Conservation (phyloP, 2,329 filamentous ascomycete genomes). For the Trichothecium roseum region DNA sequence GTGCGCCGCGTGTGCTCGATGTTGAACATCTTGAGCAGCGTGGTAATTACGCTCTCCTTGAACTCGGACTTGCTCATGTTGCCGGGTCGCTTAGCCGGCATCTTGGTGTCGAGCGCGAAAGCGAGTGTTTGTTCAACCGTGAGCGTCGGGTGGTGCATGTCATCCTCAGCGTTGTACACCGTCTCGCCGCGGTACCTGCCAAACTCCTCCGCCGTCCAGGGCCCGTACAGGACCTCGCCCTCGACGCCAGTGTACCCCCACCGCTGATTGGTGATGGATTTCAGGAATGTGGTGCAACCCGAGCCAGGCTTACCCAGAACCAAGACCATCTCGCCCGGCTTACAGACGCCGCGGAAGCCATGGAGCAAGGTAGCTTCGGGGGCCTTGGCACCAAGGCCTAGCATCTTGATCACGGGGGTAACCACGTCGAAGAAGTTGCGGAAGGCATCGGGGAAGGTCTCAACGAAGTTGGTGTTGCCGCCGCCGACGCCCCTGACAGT, state of each 20-base stretch:
- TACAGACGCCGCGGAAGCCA: constrained; percentile 58
- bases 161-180: constrained; percentile 73
- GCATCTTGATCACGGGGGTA: constrained; percentile 49
- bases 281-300: constrained; percentile 61
- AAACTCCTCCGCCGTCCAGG: constrained; percentile 61
- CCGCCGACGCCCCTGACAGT: constrained; percentile 69
- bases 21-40: constrained; percentile 84
- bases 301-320: constrained; percentile 70
- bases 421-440: constrained; percentile 67
- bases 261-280: constrained; percentile 56
- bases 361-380: constrained; percentile 64
- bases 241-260: constrained; percentile 41
- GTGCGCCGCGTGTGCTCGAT: constrained; percentile 83
- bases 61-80: constrained; percentile 65
- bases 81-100: constrained; percentile 67
- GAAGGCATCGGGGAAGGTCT: constrained; percentile 70
- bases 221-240: constrained; percentile 70
- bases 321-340: constrained; percentile 81
- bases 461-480: constrained; percentile 60
- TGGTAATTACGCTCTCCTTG: constrained; percentile 63
- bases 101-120: constrained; percentile 78
- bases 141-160: constrained; percentile 74
- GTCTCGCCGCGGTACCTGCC: constrained; percentile 70
- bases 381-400: constrained; percentile 58
- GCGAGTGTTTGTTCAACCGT: constrained; percentile 80